Base-by-base conservation (phyloP, 441 rosid genomes). In the Syzygium syzygioides region DNA sequence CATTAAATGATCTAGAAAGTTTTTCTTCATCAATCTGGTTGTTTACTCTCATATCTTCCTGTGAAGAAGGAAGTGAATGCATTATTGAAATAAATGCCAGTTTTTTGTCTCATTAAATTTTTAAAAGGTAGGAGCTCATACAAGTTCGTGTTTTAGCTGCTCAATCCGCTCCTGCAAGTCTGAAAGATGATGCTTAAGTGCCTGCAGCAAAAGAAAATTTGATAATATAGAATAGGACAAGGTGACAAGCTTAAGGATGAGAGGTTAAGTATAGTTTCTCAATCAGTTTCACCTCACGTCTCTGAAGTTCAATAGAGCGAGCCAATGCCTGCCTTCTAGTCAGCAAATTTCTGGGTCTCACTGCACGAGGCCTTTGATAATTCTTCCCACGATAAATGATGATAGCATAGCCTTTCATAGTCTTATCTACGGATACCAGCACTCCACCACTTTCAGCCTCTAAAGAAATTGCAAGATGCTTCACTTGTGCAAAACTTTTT, bases 381-480 rank as follows among this genome's bases (percentile, higher is more conserved):
- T 97, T 97, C 94, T 97, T 97, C 85, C 99, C 99, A 15, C 98
- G 97, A 90, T 97, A 97, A 45, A 97, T 88, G 59, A 95, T 93
- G 86, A 97, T 93, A 7, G 94, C 95, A 87, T 93, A 93, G 86
- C 99, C 99, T 93, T 96, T 94, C 87, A 92, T 89, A 79, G 97
- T 96, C 91, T 90, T 94, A 91, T 97, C 99, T 89, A 97, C 84
- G 57, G 98, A 96, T 87, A 97, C 95, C 85, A 97, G 93, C 88
- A 96, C 90, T 68, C 99, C 99, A 86, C 98, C 97, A 90, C 99
- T 97, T 92, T 97, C 99, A 79, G 98, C 97, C 92, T 97, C 98
- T 90, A 95, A 91, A 50, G 96, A 90, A 88, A 95, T 93, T 15
- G 98, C 97, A 28, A 95, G 92, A 87, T 95, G 98, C 93, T 93